A percentile compares a stretch with the other conserved stretches of the same genome.
Evolutionary conservation across 1,284 basidiomycete species (phyloP).

Genomic region (Abortiporus biennis): DNA sequence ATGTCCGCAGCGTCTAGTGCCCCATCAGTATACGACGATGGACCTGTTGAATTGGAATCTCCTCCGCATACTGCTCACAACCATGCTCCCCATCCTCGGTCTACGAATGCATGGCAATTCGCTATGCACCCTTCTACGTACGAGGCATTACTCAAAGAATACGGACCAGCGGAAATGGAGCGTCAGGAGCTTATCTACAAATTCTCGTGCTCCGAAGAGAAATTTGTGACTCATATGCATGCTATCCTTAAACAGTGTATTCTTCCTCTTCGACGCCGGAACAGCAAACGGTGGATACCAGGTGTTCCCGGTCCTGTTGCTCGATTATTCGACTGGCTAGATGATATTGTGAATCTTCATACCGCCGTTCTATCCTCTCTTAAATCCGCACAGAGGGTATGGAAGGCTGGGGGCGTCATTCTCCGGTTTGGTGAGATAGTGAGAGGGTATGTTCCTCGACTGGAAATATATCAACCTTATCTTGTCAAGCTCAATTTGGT

Average conservation of each 20-base stretch:
- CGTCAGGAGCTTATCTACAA: conserved; percentile 68
- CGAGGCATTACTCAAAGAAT: conserved; percentile 20
- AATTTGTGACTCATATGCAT: conserved; percentile 61
- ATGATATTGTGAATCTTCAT: conserved; percentile 79
- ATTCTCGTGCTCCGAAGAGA: conserved; percentile 61
- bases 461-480: conserved; percentile 85
- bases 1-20: conserved; percentile 15
- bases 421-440: conserved; percentile 52
- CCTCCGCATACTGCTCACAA: not conserved
- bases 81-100: not conserved
- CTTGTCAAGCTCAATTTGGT: conserved; percentile 67
- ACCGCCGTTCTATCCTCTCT: conserved; percentile 51
- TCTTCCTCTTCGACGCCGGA: conserved; percentile 65
- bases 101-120: conserved; percentile 18
- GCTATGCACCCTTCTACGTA: conserved; percentile 20
- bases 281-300: conserved; percentile 66
- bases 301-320: conserved; percentile 69
- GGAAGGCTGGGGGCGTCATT: conserved; percentile 28
- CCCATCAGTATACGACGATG: conserved; percentile 20
- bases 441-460: conserved; percentile 49
- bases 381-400: conserved; percentile 25
- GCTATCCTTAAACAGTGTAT: conserved; percentile 66
- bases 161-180: conserved; percentile 44
- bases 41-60: conserved; percentile 6
- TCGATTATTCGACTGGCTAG: conserved; percentile 78